Evolutionary conservation across 2,329 filamentous ascomycete species (phyloP).

Genomic region (Capronia americana): DNA sequence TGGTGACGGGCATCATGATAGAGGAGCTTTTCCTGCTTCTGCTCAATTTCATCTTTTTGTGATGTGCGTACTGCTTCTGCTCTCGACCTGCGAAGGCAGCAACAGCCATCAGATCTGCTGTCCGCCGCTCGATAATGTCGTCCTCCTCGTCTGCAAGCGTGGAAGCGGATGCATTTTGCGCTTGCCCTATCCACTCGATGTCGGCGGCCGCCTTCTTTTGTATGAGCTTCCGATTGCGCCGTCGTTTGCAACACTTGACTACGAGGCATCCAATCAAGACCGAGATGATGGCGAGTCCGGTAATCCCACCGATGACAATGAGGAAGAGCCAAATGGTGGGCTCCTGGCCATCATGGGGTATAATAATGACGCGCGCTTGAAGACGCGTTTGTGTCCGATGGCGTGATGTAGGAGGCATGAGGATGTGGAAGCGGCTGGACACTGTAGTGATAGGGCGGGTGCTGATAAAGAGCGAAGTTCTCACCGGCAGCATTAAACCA

Average conservation of each 20-base stretch:
- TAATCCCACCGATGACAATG: constrained; percentile 18
- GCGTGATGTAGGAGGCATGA: constrained; percentile 12
- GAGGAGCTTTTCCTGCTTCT: constrained; percentile 14
- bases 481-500: neutral
- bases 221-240: constrained; percentile 11
- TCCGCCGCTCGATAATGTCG: constrained; percentile 14
- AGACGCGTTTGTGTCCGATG: neutral
- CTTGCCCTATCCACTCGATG: neutral
- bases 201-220: constrained; percentile 7
- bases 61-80: constrained; percentile 8
- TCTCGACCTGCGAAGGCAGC: constrained; percentile 8
- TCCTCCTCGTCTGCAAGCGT: constrained; percentile 10
- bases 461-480: neutral
- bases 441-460: neutral
- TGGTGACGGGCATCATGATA: constrained; percentile 11
- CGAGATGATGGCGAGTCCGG: constrained; percentile 9
- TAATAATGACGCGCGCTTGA: neutral
- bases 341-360: neutral
- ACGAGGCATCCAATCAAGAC: constrained; percentile 17
- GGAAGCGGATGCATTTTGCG: neutral
- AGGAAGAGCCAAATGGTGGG: constrained; percentile 16
- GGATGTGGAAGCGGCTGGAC: neutral
- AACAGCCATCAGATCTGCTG: constrained; percentile 9
- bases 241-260: constrained; percentile 11
- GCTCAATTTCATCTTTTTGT: constrained; percentile 5